Evolutionary conservation across 257 asterid genomes (phyloP).

Genomic region (Nicotiana tabacum): DNA sequence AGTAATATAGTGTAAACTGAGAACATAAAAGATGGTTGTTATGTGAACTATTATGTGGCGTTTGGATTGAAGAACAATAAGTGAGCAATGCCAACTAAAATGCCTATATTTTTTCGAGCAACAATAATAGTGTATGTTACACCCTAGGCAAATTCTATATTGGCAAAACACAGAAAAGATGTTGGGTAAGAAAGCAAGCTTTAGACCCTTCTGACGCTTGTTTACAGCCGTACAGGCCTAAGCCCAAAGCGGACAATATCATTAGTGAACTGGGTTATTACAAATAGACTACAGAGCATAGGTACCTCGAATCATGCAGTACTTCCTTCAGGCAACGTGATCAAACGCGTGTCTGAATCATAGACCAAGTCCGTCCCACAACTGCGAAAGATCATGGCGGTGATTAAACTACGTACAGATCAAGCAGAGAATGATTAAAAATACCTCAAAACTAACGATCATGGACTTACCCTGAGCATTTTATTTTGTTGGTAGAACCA

Average conservation of each 20-base stretch:
- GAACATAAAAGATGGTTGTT: background rate
- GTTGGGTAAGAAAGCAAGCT: too few relatives aligned
- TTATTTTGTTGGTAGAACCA: slow-evolving; percentile 56
- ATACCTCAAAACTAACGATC: background rate
- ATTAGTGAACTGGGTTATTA: too few relatives aligned
- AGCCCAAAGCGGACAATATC: too few relatives aligned
- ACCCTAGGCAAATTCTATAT: too few relatives aligned
- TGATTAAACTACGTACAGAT: background rate
- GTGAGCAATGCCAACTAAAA: slow-evolving; percentile 15
- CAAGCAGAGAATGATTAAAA: background rate
- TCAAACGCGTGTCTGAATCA: slow-evolving; percentile 38
- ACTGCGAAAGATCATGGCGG: slow-evolving; percentile 10
- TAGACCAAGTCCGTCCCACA: slow-evolving; percentile 33
- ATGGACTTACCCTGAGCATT: slow-evolving; percentile 66
- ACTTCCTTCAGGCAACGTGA: slow-evolving; percentile 46
- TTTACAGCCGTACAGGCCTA: too few relatives aligned
- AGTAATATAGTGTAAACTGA: background rate
- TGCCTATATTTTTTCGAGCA: too few relatives aligned
- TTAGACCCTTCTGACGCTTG: too few relatives aligned
- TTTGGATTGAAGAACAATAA: slow-evolving; percentile 1
- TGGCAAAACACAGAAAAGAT: too few relatives aligned
- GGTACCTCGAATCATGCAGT: slow-evolving; percentile 32
- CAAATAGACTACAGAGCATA: background rate
- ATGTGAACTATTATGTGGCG: too few relatives aligned
- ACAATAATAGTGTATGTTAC: too few relatives aligned